Conservation (phyloP, 1,139 yeast species). For the Saccharomyces uvarum region DNA sequence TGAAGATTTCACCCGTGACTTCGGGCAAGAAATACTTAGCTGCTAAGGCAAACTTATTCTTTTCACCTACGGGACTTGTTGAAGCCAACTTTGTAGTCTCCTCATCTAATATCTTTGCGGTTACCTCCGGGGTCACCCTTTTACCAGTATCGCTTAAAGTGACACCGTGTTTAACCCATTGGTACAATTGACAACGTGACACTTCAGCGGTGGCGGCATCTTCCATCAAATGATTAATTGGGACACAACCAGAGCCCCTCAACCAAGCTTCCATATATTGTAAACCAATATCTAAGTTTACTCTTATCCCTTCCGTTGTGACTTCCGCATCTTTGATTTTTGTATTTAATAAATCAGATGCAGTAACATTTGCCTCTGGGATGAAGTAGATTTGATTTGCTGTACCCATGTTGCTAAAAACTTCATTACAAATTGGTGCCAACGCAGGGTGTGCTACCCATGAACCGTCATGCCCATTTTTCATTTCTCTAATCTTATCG, state of each 20-base stretch:
- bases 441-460: conserved; percentile 82
- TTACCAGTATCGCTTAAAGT: conserved; percentile 49
- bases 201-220: conserved; percentile 83
- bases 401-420: conserved; percentile 69
- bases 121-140: conserved; percentile 49
- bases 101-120: conserved; percentile 48
- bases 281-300: conserved; percentile 63
- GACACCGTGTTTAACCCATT: conserved; percentile 70
- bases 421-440: conserved; percentile 60
- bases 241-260: conserved; percentile 72
- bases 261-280: conserved; percentile 78
- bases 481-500: conserved; percentile 63
- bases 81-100: conserved; percentile 48
- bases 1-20: conserved; percentile 57
- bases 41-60: conserved; percentile 47
- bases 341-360: conserved; percentile 57
- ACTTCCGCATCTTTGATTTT: conserved; percentile 50
- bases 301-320: conserved; percentile 60
- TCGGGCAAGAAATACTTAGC: conserved; percentile 53
- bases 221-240: conserved; percentile 74
- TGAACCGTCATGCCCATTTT: conserved; percentile 71
- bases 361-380: conserved; percentile 39
- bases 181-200: conserved; percentile 69
- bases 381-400: conserved; percentile 60
- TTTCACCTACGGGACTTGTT: conserved; percentile 34